Evolutionary conservation across 345 rosid genomes (phyloP), one percentile per base, ranked within the genome.

Genomic region (Camelina laxa): DNA sequence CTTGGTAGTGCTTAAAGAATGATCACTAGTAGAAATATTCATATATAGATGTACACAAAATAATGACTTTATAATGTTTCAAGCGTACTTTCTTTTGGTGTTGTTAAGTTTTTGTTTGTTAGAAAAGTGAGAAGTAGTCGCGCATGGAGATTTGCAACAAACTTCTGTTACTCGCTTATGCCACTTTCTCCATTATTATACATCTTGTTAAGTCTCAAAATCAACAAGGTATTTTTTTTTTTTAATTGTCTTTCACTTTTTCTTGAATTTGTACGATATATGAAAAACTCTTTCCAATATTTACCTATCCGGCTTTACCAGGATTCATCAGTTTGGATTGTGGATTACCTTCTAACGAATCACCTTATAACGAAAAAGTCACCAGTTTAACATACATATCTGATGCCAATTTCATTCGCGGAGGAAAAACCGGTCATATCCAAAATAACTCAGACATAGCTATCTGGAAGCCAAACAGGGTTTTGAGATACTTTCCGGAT

Each of bases 271-370:
- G 24, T 45, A 3, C 2, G 15, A 42, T 63, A 20, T 20, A 20
- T 61, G 50, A 22, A 17, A 17, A 3, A 2, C 3, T 53, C 13
- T 16, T 51, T 51, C 31, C 31, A 2, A 22, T 24, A 22, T 14
- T 19, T 59, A 4, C 44, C 7, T 31, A 41, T 21, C 20, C 4
- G 0, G 0, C 31, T 7, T 53, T 50, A 47, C 7, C 75, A 81
- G 86, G 84, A 24, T 83, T 81, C 76, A 71, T 81, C 55, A 85
- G 85, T 70, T 70, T 85, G 56, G 86, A 81, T 47, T 83, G 86
- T 59, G 89, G 87, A 16, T 75, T 69, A 21, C 67, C 76, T 11
- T 49, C 76, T 8, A 30, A 48, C 7, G 76, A 70, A 4, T 20
- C 74, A 4, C 65, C 55, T 22, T 84, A 84, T 12, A 62, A 33